Percentiles rank a stretch among this genome's conserved stretches.
Conservation (phyloP, 1,284 basidiomycete species). For the Ganoderma meredithae region DNA sequence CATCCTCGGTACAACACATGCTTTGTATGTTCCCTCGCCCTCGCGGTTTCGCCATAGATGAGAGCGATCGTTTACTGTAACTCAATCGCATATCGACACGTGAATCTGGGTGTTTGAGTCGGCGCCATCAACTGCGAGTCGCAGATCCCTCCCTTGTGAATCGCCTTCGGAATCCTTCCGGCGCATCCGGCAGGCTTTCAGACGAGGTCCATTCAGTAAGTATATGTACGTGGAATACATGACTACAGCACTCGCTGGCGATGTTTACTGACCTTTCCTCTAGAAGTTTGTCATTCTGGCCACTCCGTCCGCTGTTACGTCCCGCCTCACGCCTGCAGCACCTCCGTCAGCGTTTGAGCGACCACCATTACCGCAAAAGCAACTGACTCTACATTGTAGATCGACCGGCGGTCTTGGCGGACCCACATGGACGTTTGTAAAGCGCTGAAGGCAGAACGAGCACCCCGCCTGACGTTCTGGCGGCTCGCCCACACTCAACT, state of each 20-base stretch:
- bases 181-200: not conserved
- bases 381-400: not conserved
- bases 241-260: not conserved
- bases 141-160: not conserved
- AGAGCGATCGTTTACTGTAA: no score
- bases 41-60: no score
- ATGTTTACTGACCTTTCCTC: not conserved
- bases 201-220: not conserved
- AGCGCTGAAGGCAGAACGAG: no score
- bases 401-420: not conserved
- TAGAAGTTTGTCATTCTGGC: not conserved
- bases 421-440: no score
- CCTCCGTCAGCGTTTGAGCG: not conserved
- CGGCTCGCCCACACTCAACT: no score
- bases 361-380: not conserved
- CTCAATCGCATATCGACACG: no score
- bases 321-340: not conserved
- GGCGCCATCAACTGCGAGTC: not conserved
- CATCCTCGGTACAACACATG: no score
- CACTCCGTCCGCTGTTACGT: no score
- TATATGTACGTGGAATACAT: not conserved
- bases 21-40: no score
- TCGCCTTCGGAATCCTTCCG: not conserved
- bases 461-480: not conserved
- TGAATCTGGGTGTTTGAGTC: no score